phyloP scores from a whole-genome alignment of 2,329 filamentous ascomycete species.

The Botrytis fragariae region DNA sequence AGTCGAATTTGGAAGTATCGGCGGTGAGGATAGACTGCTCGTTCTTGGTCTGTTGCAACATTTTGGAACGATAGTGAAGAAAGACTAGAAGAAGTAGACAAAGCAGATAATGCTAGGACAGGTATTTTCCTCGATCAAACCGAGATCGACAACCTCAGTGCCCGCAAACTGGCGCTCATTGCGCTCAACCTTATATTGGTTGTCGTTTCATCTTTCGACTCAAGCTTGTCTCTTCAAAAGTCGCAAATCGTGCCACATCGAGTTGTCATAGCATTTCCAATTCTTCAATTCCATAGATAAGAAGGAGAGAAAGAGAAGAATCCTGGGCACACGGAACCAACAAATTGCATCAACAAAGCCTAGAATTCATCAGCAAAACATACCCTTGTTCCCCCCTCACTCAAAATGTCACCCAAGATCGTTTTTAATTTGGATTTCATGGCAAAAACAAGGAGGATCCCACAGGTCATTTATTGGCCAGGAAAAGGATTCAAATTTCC shows the following conservation, averaged over 20 bases:
- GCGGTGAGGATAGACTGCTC: background rate
- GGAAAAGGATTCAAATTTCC: background rate
- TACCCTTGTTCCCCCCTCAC: background rate
- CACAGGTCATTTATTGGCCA: background rate
- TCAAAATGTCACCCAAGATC: background rate
- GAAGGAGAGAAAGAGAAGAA: background rate
- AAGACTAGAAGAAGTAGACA: background rate
- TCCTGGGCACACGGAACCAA: background rate
- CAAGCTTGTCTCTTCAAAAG: background rate
- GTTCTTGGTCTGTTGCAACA: background rate
- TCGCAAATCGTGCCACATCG: background rate
- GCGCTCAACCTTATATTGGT: background rate
- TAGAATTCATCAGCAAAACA: background rate
- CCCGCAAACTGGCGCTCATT: background rate
- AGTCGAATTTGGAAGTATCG: background rate
- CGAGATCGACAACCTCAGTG: background rate
- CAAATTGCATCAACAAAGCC: background rate
- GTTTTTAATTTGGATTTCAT: background rate
- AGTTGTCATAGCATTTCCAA: background rate
- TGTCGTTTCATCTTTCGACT: background rate
- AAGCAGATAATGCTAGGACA: background rate
- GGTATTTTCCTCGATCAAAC: background rate
- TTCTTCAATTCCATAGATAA: background rate
- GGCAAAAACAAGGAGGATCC: conserved; percentile 8
- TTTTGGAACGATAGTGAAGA: background rate